These are phyloP conservation scores for Colletotrichum sp. DNA, from an alignment of 2,329 filamentous ascomycete genomes.

Conservation along the genomic window DNA sequence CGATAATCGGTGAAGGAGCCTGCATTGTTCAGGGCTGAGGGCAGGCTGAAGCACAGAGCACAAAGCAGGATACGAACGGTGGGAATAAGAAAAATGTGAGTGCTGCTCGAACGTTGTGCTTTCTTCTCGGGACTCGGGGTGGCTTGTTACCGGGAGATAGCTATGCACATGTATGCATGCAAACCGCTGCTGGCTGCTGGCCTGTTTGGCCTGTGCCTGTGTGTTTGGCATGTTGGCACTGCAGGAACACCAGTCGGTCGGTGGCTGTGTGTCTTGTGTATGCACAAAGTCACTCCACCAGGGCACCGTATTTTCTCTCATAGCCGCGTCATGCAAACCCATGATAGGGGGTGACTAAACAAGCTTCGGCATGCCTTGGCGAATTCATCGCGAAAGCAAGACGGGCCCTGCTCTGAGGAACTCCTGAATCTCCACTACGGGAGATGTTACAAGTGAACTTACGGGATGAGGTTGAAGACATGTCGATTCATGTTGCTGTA, in stretches of 20 bases:
- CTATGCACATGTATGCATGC: not conserved
- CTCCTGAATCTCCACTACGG: not conserved
- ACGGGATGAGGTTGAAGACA: not conserved
- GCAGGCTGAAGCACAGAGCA: not conserved
- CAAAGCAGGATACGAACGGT: not conserved
- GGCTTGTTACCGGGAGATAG: not conserved
- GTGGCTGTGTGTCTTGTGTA: not conserved
- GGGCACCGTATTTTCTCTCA: slow-evolving; percentile 1
- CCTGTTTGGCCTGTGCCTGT: not conserved
- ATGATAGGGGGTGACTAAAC: slow-evolving; percentile 10
- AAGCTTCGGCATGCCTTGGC: slow-evolving; percentile 8
- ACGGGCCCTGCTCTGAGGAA: not conserved
- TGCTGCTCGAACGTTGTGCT: not conserved
- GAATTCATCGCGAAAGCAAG: not conserved
- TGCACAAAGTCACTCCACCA: slow-evolving; percentile 3
- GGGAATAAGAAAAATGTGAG: not conserved
- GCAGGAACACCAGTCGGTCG: not conserved
- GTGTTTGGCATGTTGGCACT: not conserved
- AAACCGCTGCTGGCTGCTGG: not conserved
- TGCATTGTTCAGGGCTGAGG: not conserved
- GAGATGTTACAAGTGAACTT: not conserved
- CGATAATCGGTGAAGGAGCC: not conserved
- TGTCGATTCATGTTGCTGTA: not conserved
- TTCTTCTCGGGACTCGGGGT: not conserved
- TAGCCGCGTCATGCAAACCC: slow-evolving; percentile 7